phyloP scores from a whole-genome alignment of 495 filamentous ascomycete species.

The Evansstolkia leycettana region DNA sequence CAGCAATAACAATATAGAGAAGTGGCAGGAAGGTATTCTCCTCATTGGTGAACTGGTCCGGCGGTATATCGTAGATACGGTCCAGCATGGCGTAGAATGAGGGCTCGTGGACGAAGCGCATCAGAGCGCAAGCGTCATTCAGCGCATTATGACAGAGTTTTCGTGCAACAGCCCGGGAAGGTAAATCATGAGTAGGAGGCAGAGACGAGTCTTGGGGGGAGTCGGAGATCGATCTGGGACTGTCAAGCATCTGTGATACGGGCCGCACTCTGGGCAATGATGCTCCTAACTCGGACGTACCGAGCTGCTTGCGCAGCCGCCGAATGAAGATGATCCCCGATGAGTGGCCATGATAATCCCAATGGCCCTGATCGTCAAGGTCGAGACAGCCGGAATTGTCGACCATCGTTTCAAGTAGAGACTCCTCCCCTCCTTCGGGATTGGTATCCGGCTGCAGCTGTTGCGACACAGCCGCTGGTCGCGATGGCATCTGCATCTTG shows the following conservation, averaged over 20 bases:
- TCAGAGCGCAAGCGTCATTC: slow-evolving; percentile 69
- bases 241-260: slow-evolving; percentile 49
- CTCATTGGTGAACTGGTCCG: slow-evolving; percentile 55
- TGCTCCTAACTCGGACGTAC: slow-evolving; percentile 43
- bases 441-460: slow-evolving; percentile 5
- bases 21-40: slow-evolving; percentile 77
- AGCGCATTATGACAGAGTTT: slow-evolving; percentile 66
- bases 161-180: slow-evolving; percentile 51
- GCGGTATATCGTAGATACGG: slow-evolving; percentile 60
- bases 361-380: slow-evolving; percentile 80
- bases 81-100: slow-evolving; percentile 70
- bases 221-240: slow-evolving; percentile 53
- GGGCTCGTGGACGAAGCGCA: slow-evolving; percentile 82
- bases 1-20: slow-evolving; percentile 69
- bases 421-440: slow-evolving; percentile 43
- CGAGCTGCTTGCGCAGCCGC: slow-evolving; percentile 75
- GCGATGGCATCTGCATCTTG: slow-evolving; percentile 2
- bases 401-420: slow-evolving; percentile 88
- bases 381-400: slow-evolving; percentile 80
- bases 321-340: slow-evolving; percentile 81
- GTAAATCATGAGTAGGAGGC: slow-evolving; percentile 55
- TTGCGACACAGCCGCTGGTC: slow-evolving; percentile 4
- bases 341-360: slow-evolving; percentile 91
- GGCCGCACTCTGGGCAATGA: slow-evolving; percentile 20
- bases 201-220: slow-evolving; percentile 42